Percentiles rank a stretch among this genome's conserved stretches.
Conservation (phyloP, 179 eudicot species). For the Amaranthus tricolor region DNA sequence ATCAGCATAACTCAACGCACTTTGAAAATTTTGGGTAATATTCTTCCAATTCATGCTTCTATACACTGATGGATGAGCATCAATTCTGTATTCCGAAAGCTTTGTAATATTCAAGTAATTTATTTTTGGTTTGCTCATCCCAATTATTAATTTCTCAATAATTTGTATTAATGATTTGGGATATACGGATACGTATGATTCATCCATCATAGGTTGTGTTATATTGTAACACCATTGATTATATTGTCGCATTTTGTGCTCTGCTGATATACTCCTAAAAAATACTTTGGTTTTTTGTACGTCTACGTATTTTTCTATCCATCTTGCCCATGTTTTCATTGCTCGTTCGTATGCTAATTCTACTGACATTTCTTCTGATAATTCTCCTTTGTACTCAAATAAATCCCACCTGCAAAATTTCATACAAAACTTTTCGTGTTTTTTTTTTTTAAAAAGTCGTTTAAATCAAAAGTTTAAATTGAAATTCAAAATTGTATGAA, state of each 20-base stretch:
- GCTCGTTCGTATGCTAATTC: conserved; percentile 35
- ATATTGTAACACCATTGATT: conserved; percentile 39
- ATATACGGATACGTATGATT: conserved; percentile 21
- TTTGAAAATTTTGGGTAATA: conserved; percentile 5
- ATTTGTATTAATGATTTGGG: conserved; percentile 27
- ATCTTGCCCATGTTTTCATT: conserved; percentile 38
- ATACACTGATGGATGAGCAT: conserved; percentile 42
- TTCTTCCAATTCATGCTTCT: conserved; percentile 29
- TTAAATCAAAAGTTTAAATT: too few species aligned
- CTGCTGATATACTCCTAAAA: conserved; percentile 37
- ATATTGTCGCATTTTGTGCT: conserved; percentile 22
- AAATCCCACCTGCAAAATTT: conserved; percentile 37
- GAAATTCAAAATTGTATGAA: too few species aligned
- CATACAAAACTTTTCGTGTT: background rate
- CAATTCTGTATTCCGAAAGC: conserved; percentile 33
- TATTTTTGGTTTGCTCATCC: conserved; percentile 10
- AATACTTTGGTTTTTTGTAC: conserved; percentile 32
- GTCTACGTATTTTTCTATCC: conserved; percentile 34
- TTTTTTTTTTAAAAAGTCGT: background rate
- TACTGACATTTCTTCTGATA: conserved; percentile 30
- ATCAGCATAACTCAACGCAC: conserved; percentile 26
- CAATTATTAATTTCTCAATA: conserved; percentile 14
- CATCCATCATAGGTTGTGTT: conserved; percentile 28
- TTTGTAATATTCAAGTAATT: conserved; percentile 38
- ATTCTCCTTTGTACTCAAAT: conserved; percentile 25